Evolutionary conservation across 192 early-diverging fungal species (phyloP).

Genomic region (Coemansia sp.): DNA sequence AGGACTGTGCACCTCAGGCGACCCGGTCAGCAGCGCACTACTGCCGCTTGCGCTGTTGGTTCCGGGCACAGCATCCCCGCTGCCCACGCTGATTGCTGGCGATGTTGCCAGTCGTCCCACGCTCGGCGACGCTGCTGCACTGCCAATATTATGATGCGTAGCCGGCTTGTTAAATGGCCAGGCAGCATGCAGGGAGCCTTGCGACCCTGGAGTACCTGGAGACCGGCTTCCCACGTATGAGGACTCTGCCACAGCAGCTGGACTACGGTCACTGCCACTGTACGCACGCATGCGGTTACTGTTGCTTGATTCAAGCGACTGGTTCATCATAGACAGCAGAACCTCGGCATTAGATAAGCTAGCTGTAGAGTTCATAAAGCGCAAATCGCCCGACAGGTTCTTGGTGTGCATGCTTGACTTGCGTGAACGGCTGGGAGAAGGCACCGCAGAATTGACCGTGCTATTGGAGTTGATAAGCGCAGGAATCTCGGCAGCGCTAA

Average conservation of each 20-base stretch:
- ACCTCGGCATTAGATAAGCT: conserved; percentile 20
- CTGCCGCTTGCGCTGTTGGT: conserved; percentile 5
- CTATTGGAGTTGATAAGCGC: conserved; percentile 11
- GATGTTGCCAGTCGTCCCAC: background rate
- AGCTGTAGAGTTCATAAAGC: conserved; percentile 21
- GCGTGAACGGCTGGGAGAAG: conserved; percentile 34
- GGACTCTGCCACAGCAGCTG: background rate
- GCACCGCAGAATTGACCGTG: conserved; percentile 18
- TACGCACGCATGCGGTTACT: conserved; percentile 7
- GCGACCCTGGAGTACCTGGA: conserved; percentile 33
- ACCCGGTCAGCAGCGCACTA: background rate
- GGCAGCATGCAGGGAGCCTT: conserved; percentile 24
- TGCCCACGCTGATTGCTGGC: background rate
- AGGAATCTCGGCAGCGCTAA: conserved; percentile 3
- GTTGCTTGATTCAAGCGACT: conserved; percentile 1
- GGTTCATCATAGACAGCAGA: conserved; percentile 33
- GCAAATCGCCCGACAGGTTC: conserved; percentile 34
- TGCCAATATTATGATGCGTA: background rate
- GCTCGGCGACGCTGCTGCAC: conserved; percentile 4
- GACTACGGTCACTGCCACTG: conserved; percentile 11
- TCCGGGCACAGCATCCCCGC: background rate
- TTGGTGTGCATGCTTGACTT: conserved; percentile 33
- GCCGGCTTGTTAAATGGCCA: conserved; percentile 50
- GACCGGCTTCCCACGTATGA: background rate
- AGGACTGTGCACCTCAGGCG: conserved; percentile 9